A percentile compares a stretch with the other conserved stretches of the same genome.
Evolutionary conservation across 176 grass and related monocot genomes (phyloP).

Genomic region (Bromus sterilis): DNA sequence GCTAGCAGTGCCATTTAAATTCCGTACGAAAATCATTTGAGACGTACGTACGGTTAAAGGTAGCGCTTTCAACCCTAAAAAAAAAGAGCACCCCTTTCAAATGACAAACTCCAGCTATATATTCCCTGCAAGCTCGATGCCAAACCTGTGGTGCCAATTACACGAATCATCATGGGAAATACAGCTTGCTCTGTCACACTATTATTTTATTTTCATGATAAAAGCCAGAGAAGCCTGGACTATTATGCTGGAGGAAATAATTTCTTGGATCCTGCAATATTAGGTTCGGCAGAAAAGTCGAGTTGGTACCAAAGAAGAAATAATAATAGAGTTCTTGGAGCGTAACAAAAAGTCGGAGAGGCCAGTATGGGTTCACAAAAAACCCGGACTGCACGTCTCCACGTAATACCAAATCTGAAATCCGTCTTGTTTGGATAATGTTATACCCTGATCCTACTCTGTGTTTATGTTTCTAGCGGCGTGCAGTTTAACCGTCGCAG

Average conservation of each 20-base stretch:
- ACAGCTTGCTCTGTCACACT: not conserved
- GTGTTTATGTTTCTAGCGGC: not conserved
- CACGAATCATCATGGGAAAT: not conserved
- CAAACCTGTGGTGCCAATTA: not conserved
- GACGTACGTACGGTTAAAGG: not conserved
- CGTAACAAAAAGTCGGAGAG: not conserved
- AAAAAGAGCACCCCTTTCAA: too few species aligned
- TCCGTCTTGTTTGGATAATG: not conserved
- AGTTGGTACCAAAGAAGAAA: not conserved
- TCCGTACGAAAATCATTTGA: not conserved
- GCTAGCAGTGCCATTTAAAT: not conserved
- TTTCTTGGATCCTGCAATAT: not conserved
- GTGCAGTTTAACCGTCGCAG: not conserved
- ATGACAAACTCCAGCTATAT: not conserved
- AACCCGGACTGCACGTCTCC: not conserved
- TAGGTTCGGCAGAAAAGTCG: not conserved
- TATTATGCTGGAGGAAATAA: not conserved
- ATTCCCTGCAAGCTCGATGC: not conserved
- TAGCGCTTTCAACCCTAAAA: not conserved
- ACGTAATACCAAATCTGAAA: conserved; percentile 14
- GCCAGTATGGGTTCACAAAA: conserved; percentile 2
- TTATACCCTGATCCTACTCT: not conserved
- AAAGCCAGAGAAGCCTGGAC: not conserved
- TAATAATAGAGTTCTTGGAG: not conserved
- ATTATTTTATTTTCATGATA: not conserved